A percentile compares a stretch with the other conserved stretches of the same genome.
Conservation (phyloP, 495 filamentous ascomycete genomes). For the Pyrenula massariospora region DNA sequence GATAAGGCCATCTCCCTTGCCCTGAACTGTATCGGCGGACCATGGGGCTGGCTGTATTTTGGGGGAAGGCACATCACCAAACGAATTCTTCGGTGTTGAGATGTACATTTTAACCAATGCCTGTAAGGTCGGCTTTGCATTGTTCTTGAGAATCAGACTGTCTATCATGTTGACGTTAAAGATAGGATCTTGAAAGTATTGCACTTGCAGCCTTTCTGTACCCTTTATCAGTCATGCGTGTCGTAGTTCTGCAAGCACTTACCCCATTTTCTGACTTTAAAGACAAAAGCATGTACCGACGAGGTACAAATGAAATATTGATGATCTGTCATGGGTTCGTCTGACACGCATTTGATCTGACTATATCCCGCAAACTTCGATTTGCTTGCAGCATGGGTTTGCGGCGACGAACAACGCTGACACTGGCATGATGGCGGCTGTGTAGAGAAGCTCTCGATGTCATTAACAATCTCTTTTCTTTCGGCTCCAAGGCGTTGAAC, state of each 20-base stretch:
- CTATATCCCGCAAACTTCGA: not conserved
- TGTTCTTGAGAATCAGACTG: not conserved
- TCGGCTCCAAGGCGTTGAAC: too few species aligned
- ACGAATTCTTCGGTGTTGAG: not conserved
- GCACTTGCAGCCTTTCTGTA: not conserved
- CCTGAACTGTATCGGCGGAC: constrained; percentile 10
- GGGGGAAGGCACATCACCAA: not conserved
- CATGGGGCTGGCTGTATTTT: not conserved
- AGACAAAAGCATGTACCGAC: not conserved
- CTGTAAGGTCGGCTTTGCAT: not conserved
- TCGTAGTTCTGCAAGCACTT: not conserved
- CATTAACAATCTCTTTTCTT: not conserved
- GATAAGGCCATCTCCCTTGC: constrained; percentile 16
- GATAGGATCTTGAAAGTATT: not conserved
- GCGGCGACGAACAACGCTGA: not conserved
- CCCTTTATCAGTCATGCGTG: not conserved
- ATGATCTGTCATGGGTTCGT: not conserved
- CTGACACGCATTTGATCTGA: not conserved
- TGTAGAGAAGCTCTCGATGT: not conserved
- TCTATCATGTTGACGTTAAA: not conserved
- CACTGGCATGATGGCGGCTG: not conserved
- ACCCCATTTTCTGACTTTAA: not conserved
- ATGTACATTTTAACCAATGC: not conserved
- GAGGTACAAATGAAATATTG: not conserved
- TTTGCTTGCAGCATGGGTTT: not conserved